These are phyloP conservation scores for Dendrobium nobile DNA, from an alignment of 106 monocot genomes.

Conservation along the genomic window DNA sequence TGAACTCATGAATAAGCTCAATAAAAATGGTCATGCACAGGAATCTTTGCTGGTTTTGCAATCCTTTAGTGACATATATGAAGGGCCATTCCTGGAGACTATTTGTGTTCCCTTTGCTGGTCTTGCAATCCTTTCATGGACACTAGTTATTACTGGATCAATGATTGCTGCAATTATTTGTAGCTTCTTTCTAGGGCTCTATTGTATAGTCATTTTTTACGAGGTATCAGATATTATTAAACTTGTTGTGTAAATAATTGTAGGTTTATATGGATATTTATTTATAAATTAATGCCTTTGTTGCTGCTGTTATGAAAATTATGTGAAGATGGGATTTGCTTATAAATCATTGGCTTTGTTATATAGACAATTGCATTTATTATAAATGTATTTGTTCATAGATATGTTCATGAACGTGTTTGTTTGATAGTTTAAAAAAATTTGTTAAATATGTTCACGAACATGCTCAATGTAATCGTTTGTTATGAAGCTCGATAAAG, in stretches of 20 bases:
- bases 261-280: background rate
- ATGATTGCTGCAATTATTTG: constrained; percentile 46
- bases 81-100: constrained; percentile 76
- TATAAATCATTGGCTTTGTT: constrained; percentile 12
- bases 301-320: constrained; percentile 45
- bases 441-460: too few species aligned
- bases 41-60: too few species aligned
- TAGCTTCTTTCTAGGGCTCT: constrained; percentile 73
- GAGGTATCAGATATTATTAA: constrained; percentile 34
- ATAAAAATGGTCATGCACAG: too few species aligned
- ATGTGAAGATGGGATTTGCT: constrained; percentile 68
- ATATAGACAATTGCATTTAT: too few species aligned
- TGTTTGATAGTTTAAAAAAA: too few species aligned
- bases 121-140: constrained; percentile 75
- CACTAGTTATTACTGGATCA: constrained; percentile 57
- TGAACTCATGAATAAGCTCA: too few species aligned
- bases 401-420: too few species aligned
- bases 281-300: background rate
- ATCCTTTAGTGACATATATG: background rate
- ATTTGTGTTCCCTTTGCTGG: constrained; percentile 88
- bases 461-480: too few species aligned
- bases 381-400: too few species aligned
- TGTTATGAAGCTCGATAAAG: too few species aligned
- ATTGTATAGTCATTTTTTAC: constrained; percentile 48
- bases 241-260: background rate